Evolutionary conservation across 2,329 filamentous ascomycete genomes (phyloP).

Genomic region (Seiridium cupressi): DNA sequence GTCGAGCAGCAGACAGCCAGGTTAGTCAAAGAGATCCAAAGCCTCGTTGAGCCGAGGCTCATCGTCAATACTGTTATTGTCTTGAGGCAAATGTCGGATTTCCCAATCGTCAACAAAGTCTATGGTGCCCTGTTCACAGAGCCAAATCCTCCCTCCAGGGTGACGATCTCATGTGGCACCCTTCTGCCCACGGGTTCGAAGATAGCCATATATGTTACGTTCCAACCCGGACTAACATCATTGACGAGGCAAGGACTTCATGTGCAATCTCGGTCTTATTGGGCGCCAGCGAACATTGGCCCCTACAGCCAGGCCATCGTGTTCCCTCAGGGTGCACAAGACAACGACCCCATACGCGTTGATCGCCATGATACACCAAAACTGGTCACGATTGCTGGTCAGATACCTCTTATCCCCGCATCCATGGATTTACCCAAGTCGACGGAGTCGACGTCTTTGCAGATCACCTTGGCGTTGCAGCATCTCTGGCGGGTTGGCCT

Average conservation of each 20-base stretch:
- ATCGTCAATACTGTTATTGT: conserved; percentile 64
- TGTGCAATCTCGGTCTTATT: conserved; percentile 91
- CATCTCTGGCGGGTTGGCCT: conserved; percentile 83
- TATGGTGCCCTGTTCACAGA: conserved; percentile 74
- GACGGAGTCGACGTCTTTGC: conserved; percentile 45
- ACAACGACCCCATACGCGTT: conserved; percentile 16
- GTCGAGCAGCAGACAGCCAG: conserved; percentile 47
- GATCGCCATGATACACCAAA: conserved; percentile 22
- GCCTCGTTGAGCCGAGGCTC: conserved; percentile 31
- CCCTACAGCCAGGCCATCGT: conserved; percentile 90
- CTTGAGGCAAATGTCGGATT: conserved; percentile 77
- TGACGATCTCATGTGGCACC: conserved; percentile 77
- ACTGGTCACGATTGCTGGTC: conserved; percentile 72
- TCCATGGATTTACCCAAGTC: conserved; percentile 62
- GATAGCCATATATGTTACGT: conserved; percentile 57
- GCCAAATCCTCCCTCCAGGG: conserved; percentile 81
- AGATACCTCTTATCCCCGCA: conserved; percentile 83
- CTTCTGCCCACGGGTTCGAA: conserved; percentile 58
- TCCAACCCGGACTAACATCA: conserved; percentile 27
- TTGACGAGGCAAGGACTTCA: conserved; percentile 66
- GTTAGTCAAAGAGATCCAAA: conserved; percentile 44
- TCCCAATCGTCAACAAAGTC: conserved; percentile 68
- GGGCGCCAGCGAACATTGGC: conserved; percentile 96
- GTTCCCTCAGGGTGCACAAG: conserved; percentile 34
- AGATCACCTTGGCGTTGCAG: conserved; percentile 75